Base-by-base conservation (phyloP, 2,329 filamentous ascomycete genomes). In the Aspergillus sp. region DNA sequence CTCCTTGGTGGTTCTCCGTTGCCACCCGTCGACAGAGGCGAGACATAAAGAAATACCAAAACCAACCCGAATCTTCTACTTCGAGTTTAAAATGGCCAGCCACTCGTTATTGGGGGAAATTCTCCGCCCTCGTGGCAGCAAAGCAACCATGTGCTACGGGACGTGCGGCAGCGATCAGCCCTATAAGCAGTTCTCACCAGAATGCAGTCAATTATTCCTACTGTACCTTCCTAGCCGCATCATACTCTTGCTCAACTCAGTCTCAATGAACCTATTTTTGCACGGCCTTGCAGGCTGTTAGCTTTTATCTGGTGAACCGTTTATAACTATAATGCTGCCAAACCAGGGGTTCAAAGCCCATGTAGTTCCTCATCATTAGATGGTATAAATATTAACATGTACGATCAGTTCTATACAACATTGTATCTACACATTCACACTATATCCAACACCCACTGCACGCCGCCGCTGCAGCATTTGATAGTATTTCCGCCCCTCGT, bases 401-500 rank as follows among this genome's bases (percentile, higher is more conserved):
- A 41, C 52, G 46, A 46, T 27, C 43, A 31, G 27, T 21, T 37
- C 27, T 41, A 46, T 48, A 53, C 24, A 17, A 41, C 14, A 54
- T 37, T 31, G 21, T 48, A 52, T 48, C 44, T 58, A 77, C 50
- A 77, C 75, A 70, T 76, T 77, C 57, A 68, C 66, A 66, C 75
- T 77, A 62, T 77, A 77, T 40, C 75, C 74, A 52, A 63, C 66
- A 44, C 73, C 72, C 9, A 75, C 66, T 4, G 68, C 66, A 33
- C 70, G 62, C 41, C 69, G 67, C 52, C 72, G 70, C 55, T 67
- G 66, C 54, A 73, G 57, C 17, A 62, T 62, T 49, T 68, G 62
- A 27, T 73, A 64, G 61, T 88, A 96, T 77, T 99, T 99, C 70
- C 95, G 84, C 44, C 82, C 82, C 78, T 99, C 95, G 74, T 99